A percentile compares a stretch with the other conserved stretches of the same genome.
Conservation (phyloP, 805 yeast species). For the Cyberlindnera euphorbiiphila region DNA sequence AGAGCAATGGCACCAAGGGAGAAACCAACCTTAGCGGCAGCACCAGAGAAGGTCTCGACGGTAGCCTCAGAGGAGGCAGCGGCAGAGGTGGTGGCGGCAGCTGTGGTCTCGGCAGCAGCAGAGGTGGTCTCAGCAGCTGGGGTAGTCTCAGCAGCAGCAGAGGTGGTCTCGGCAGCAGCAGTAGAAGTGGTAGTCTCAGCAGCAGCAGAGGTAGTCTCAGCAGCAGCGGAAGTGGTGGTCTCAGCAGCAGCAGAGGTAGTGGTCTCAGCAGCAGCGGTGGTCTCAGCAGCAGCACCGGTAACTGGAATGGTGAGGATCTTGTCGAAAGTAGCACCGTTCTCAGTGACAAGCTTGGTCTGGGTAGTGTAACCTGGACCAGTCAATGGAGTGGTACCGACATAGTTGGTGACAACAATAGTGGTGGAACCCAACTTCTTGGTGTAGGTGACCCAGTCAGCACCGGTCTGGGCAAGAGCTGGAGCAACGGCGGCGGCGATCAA, state of each 20-base stretch:
- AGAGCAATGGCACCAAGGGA: slow-evolving; percentile 7
- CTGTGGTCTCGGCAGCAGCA: background rate
- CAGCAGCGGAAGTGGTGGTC: background rate
- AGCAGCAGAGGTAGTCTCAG: background rate
- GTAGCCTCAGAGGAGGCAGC: slow-evolving; percentile 5
- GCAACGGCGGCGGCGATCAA: slow-evolving; percentile 15
- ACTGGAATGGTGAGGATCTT: slow-evolving; percentile 1
- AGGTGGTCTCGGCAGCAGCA: background rate
- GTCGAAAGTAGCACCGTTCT: slow-evolving; percentile 5
- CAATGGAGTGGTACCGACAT: slow-evolving; percentile 4
- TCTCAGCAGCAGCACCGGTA: background rate
- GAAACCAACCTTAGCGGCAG: slow-evolving; percentile 6
- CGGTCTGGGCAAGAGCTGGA: slow-evolving; percentile 22
- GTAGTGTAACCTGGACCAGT: slow-evolving; percentile 1
- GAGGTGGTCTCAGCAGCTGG: background rate
- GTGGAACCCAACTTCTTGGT: slow-evolving; percentile 8
- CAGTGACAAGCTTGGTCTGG: slow-evolving; percentile 5
- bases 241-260: background rate
- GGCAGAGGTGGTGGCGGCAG: background rate
- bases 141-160: background rate
- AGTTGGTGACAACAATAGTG: slow-evolving; percentile 7
- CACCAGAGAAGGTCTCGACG: slow-evolving; percentile 8
- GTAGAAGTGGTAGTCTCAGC: background rate
- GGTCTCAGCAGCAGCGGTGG: too few species aligned
- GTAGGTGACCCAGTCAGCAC: slow-evolving; percentile 17